Percentiles rank a stretch among this genome's conserved stretches.
phyloP scores from a whole-genome alignment of 805 yeast species.

The Zygoascus ofunaensis region DNA sequence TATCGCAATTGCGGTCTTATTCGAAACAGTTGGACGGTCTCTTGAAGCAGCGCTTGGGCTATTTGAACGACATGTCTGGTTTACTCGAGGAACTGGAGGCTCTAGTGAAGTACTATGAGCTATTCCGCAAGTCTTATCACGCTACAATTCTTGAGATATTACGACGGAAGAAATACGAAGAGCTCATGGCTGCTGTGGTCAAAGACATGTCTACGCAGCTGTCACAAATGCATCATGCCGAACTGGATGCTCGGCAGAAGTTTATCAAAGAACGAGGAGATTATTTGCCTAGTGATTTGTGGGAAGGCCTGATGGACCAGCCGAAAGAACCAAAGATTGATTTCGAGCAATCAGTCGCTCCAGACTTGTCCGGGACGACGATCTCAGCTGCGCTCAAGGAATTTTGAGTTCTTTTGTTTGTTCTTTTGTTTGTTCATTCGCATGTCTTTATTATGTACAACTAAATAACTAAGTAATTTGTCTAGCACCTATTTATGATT shows the following conservation, averaged over 20 bases:
- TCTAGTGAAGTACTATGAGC: constrained; percentile 40
- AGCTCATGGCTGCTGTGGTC: constrained; percentile 33
- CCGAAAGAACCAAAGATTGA: constrained; percentile 23
- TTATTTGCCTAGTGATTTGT: constrained; percentile 47
- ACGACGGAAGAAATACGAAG: constrained; percentile 39
- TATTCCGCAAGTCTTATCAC: constrained; percentile 45
- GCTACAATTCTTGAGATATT: constrained; percentile 43
- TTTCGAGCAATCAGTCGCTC: constrained; percentile 13
- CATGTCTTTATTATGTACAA: neutral
- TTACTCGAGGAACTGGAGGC: constrained; percentile 32
- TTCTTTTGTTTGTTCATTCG: neutral
- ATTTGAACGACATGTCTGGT: constrained; percentile 21
- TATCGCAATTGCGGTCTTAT: constrained; percentile 12
- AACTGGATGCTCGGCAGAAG: constrained; percentile 33
- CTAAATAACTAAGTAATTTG: neutral
- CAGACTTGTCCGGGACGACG: constrained; percentile 13
- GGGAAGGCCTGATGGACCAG: constrained; percentile 36
- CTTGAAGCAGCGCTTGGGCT: constrained; percentile 16
- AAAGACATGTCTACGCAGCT: constrained; percentile 36
- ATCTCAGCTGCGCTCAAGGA: constrained; percentile 12
- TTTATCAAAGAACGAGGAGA: constrained; percentile 44
- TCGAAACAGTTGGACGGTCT: constrained; percentile 16
- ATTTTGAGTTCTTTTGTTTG: neutral
- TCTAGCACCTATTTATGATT: too few relatives aligned
- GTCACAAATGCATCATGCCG: constrained; percentile 35